phyloP scores from a whole-genome alignment of 2,329 filamentous ascomycete species.

The Rhynchosporium secalis region DNA sequence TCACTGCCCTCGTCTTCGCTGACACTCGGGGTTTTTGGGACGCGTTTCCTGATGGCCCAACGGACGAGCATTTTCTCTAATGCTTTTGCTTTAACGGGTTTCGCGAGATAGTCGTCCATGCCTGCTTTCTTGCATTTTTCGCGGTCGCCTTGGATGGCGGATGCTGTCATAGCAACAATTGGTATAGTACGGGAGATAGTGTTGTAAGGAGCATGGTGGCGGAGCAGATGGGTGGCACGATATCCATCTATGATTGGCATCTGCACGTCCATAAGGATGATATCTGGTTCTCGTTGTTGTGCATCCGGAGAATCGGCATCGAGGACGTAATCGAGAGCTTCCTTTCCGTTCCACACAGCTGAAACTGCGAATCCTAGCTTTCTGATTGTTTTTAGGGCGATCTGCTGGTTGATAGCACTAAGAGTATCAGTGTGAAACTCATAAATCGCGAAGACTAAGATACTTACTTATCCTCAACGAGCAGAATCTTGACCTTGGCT shows the following conservation, averaged over 20 bases:
- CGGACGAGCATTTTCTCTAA: conserved; percentile 71
- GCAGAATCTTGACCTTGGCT: conserved; percentile 65
- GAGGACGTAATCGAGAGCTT: conserved; percentile 72
- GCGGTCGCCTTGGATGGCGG: conserved; percentile 72
- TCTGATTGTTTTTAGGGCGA: conserved; percentile 71
- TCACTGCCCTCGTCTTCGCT: conserved; percentile 28
- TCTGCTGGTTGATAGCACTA: conserved; percentile 70
- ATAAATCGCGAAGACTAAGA: conserved; percentile 21
- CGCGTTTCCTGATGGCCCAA: conserved; percentile 57
- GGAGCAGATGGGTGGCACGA: conserved; percentile 70
- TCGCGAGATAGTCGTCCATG: conserved; percentile 76
- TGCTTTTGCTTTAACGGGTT: conserved; percentile 68
- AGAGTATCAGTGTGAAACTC: conserved; percentile 2
- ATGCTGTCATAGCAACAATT: conserved; percentile 81
- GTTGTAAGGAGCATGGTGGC: conserved; percentile 67
- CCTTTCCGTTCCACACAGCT: conserved; percentile 76
- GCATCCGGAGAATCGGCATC: conserved; percentile 46
- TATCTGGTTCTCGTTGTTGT: conserved; percentile 54
- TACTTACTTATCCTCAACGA: conserved; percentile 79
- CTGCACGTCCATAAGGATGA: conserved; percentile 78
- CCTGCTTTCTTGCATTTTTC: conserved; percentile 73
- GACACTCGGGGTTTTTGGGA: conserved; percentile 11
- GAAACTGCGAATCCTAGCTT: conserved; percentile 71
- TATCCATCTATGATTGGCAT: conserved; percentile 80
- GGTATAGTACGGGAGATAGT: conserved; percentile 61